Evolutionary conservation across 305 asterid genomes (phyloP), one percentile per base, ranked within the genome.

Genomic region (Rubia occidens): DNA sequence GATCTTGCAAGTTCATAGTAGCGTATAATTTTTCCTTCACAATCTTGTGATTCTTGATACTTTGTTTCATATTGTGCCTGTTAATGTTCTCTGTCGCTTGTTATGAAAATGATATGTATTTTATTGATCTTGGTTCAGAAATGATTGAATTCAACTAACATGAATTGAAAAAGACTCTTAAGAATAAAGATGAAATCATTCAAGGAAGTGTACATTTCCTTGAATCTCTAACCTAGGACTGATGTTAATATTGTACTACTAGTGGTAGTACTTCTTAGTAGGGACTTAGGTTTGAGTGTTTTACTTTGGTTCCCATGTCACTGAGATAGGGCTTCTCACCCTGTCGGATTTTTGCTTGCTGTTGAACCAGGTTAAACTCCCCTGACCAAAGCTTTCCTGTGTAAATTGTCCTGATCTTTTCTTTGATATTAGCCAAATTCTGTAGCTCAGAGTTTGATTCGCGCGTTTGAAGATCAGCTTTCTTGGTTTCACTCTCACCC

Each of bases 301-400:
- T 8, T 21, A 72, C 79, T 82, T 75, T 69, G 83, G 76, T 69
- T 76, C 74, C 96, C 98, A 90, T 72, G 95, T 81, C 64, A 90
- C 95, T 71, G 95, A 85, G 72, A 93, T 78, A 21, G 98, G 96
- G 79, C 98, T 90, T 71, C 79, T 85, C 37, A 90, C 95, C 82
- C 78, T 77, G 82, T 79, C 72, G 21, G 80, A 68, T 65, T 80
- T 75, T 56, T 74, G 78, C 49, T 78, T 69, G 21, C 68, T 73
- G 74, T 79, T 85, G 85, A 89, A 84, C 98, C 98, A 93, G 11
- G 87, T 77, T 85, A 93, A 75, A 40, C 82, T 73, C 80, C 98
- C 98, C 72, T 90, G 78, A 60, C 78, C 78, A 40, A 72, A 85
- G 74, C 72, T 68, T 53, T 72, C n/a, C 56, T 44, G 17, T 39